phyloP scores from a whole-genome alignment of 2,329 filamentous ascomycete species.

The Colletotrichum lentis region DNA sequence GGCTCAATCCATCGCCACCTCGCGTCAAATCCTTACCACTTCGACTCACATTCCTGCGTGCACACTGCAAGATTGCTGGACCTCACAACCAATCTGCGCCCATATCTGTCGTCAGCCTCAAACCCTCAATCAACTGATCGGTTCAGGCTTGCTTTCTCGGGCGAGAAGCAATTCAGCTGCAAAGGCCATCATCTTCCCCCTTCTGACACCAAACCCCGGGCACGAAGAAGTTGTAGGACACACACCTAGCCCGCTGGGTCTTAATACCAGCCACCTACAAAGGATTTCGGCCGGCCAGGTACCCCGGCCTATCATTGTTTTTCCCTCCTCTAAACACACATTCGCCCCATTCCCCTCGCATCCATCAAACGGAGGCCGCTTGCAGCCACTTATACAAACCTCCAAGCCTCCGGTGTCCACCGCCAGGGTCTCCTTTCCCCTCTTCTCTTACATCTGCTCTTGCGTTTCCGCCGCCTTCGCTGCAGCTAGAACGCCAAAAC shows the following conservation, averaged over 20 bases:
- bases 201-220: slow-evolving; percentile 15
- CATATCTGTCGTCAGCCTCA: slow-evolving; percentile 26
- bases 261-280: slow-evolving; percentile 29
- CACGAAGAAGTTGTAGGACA: slow-evolving; percentile 4
- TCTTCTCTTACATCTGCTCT: slow-evolving; percentile 26
- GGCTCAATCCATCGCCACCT: slow-evolving; percentile 8
- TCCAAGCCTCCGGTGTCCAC: slow-evolving; percentile 27
- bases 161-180: slow-evolving; percentile 14
- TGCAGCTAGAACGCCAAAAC: slow-evolving; percentile 35
- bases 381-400: slow-evolving; percentile 28
- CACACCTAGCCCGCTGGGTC: slow-evolving; percentile 26
- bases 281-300: slow-evolving; percentile 33
- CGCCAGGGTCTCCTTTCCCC: slow-evolving; percentile 15
- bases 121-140: neutral
- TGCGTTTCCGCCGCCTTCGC: slow-evolving; percentile 26
- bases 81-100: slow-evolving; percentile 16
- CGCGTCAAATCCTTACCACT: slow-evolving; percentile 11
- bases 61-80: slow-evolving; percentile 23
- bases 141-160: neutral
- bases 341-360: slow-evolving; percentile 27
- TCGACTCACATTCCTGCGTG: slow-evolving; percentile 32
- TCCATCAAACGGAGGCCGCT: slow-evolving; percentile 26
- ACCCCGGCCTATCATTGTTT: slow-evolving; percentile 25
- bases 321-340: slow-evolving; percentile 12
- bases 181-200: neutral